A percentile compares a stretch with the other conserved stretches of the same genome.
Evolutionary conservation across 2,329 filamentous ascomycete species (phyloP).

Genomic region (Scedosporium apiospermum): DNA sequence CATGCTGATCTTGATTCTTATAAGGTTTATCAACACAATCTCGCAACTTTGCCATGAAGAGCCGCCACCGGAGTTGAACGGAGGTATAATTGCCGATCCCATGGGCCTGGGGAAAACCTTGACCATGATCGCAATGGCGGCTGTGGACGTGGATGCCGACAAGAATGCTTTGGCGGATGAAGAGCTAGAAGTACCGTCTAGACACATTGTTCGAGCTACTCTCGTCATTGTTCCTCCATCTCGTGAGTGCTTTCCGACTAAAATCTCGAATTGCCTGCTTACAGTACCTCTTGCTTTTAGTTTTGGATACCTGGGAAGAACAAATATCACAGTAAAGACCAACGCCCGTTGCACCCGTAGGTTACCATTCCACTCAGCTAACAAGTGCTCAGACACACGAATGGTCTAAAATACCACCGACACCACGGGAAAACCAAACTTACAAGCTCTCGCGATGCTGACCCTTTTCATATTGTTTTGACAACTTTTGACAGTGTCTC

Average conservation of each 20-base stretch:
- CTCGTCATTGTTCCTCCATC: slow-evolving; percentile 1
- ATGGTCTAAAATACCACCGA: not conserved
- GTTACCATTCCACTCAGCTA: not conserved
- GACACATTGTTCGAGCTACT: not conserved
- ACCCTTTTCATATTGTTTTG: not conserved
- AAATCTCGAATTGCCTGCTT: not conserved
- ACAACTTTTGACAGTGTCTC: slow-evolving; percentile 13
- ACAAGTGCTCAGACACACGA: not conserved
- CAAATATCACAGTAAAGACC: not conserved
- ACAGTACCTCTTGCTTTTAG: not conserved
- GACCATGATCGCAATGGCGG: slow-evolving; percentile 30
- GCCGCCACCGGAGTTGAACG: slow-evolving; percentile 23
- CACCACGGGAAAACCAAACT: not conserved
- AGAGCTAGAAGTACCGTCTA: not conserved
- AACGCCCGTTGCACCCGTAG: too few species aligned
- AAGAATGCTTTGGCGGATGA: slow-evolving; percentile 11
- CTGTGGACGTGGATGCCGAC: slow-evolving; percentile 9
- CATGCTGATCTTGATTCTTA: not conserved
- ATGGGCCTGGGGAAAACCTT: slow-evolving; percentile 39
- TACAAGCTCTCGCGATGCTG: not conserved
- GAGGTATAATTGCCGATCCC: slow-evolving; percentile 34
- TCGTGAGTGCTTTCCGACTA: not conserved
- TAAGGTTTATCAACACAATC: slow-evolving; percentile 25
- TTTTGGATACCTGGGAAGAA: not conserved
- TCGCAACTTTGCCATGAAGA: slow-evolving; percentile 18